Percentiles rank a stretch among this genome's conserved stretches.
These are phyloP conservation scores for Calocybe gambosa DNA, from an alignment of 1,284 basidiomycete species.

Conservation along the genomic window DNA sequence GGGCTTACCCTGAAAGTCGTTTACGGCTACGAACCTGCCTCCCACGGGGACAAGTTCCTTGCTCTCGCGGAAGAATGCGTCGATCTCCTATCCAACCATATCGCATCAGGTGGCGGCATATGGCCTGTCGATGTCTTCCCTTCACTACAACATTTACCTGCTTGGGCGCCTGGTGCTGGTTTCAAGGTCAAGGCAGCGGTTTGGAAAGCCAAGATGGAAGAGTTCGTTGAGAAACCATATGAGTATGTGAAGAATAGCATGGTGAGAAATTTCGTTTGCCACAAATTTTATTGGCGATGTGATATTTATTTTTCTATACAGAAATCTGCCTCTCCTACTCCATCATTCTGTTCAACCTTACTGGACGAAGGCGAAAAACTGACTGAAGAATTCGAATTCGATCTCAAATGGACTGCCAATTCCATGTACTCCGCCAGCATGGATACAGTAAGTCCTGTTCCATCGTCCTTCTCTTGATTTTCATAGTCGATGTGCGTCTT, in stretches of 20 bases:
- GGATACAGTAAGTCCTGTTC: conserved; percentile 45
- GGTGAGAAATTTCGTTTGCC: conserved; percentile 28
- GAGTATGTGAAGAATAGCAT: conserved; percentile 51
- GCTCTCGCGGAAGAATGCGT: conserved; percentile 57
- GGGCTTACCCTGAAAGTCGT: conserved; percentile 55
- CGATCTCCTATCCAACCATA: conserved; percentile 50
- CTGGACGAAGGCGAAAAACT: conserved; percentile 38
- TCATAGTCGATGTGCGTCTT: background rate
- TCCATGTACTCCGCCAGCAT: conserved; percentile 65
- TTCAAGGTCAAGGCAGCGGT: conserved; percentile 48
- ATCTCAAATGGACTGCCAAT: conserved; percentile 66
- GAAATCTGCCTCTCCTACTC: conserved; percentile 46
- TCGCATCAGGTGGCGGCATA: conserved; percentile 58
- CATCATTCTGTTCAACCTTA: conserved; percentile 59
- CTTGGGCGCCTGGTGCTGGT: conserved; percentile 28
- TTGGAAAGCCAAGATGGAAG: conserved; percentile 65
- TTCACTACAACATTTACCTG: conserved; percentile 23
- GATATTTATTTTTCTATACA: conserved; percentile 19
- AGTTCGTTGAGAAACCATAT: conserved; percentile 61
- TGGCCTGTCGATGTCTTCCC: conserved; percentile 68
- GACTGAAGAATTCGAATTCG: conserved; percentile 45
- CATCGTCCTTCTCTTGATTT: background rate
- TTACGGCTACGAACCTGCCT: conserved; percentile 55
- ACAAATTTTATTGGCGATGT: background rate
- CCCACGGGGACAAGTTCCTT: conserved; percentile 51